A percentile compares a stretch with the other conserved stretches of the same genome.
These are phyloP conservation scores for Akebia trifoliata DNA, from an alignment of 164 flowering plant genomes.

Conservation along the genomic window DNA sequence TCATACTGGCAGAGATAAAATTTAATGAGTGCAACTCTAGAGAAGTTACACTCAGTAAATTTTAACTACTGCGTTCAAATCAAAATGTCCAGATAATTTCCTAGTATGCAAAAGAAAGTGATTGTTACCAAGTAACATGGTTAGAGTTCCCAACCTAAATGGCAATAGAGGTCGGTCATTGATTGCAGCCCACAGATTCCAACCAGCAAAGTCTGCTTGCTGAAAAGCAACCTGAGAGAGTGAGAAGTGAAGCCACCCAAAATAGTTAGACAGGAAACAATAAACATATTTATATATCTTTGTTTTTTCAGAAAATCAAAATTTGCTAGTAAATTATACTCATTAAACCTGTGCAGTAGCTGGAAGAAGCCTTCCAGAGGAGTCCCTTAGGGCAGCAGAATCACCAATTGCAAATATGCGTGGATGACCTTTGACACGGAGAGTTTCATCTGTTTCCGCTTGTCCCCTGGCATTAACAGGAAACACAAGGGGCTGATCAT, in stretches of 20 bases:
- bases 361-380: constrained; percentile 75
- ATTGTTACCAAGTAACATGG: not conserved
- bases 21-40: too few relatives aligned
- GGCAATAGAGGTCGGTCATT: constrained; percentile 84
- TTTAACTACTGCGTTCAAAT: not conserved
- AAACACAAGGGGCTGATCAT: constrained; percentile 31
- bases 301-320: not conserved
- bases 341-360: constrained; percentile 81
- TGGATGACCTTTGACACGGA: constrained; percentile 93
- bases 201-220: constrained; percentile 97
- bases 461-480: constrained; percentile 85
- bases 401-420: constrained; percentile 94
- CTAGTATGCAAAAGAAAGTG: not conserved
- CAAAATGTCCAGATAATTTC: not conserved
- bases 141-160: constrained; percentile 52
- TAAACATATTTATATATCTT: not conserved
- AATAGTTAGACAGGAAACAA: not conserved
- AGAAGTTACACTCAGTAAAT: too few relatives aligned
- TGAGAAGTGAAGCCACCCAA: constrained; percentile 1
- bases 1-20: too few relatives aligned
- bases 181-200: constrained; percentile 99
- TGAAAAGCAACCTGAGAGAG: constrained; percentile 87
- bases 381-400: constrained; percentile 81
- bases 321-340: not conserved
- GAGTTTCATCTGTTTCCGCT: constrained; percentile 95